Evolutionary conservation across 306 rosid species (phyloP).

Genomic region (Cicer bijugum): DNA sequence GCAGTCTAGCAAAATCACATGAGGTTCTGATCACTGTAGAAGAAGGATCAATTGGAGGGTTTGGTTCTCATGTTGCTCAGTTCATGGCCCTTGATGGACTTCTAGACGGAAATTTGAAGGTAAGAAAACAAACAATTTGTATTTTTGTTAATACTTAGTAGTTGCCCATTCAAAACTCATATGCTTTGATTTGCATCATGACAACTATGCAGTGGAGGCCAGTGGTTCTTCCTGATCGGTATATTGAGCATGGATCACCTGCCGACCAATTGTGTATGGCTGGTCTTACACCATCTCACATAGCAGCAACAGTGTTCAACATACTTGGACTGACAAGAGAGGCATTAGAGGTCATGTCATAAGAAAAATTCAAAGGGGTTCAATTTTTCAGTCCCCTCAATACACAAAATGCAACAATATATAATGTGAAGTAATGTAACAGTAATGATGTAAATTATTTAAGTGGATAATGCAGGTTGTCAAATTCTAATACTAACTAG

Average conservation of each 20-base stretch:
- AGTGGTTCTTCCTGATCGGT: slow-evolving; percentile 85
- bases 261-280: slow-evolving; percentile 71
- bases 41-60: slow-evolving; percentile 98
- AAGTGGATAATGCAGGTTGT: slow-evolving; percentile 21
- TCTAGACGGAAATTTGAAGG: slow-evolving; percentile 84
- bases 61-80: slow-evolving; percentile 94
- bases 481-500: slow-evolving; percentile 27
- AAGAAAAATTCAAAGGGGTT: slow-evolving; percentile 25
- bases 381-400: slow-evolving; percentile 10
- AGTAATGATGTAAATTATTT: slow-evolving; percentile 24
- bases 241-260: slow-evolving; percentile 89
- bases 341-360: slow-evolving; percentile 81
- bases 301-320: slow-evolving; percentile 93
- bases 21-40: slow-evolving; percentile 84
- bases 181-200: slow-evolving; percentile 6
- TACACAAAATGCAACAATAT: slow-evolving; percentile 37
- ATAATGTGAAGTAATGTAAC: slow-evolving; percentile 7
- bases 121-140: slow-evolving; percentile 27
- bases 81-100: slow-evolving; percentile 97
- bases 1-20: slow-evolving; percentile 82
- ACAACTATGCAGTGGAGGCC: slow-evolving; percentile 88
- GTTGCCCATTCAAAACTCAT: slow-evolving; percentile 21
- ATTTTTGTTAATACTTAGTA: neutral
- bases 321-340: slow-evolving; percentile 85
- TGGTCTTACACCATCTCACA: slow-evolving; percentile 83